phyloP scores from a whole-genome alignment of 164 flowering plant species.

The Magnolia officinalis region DNA sequence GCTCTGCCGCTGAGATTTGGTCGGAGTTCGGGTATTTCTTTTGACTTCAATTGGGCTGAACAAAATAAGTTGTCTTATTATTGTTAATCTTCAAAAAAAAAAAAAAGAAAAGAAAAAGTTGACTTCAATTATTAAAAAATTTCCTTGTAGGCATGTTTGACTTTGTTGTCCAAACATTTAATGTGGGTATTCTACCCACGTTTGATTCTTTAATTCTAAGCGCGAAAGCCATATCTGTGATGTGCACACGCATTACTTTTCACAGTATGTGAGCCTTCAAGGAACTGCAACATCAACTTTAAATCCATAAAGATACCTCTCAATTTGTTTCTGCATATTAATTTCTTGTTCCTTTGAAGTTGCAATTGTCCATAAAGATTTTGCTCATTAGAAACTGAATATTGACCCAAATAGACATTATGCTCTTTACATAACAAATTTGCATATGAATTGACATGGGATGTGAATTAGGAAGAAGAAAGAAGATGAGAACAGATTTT shows the following conservation, averaged over 20 bases:
- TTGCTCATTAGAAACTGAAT: too few relatives aligned
- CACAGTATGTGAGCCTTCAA: not conserved
- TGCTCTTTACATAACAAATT: too few relatives aligned
- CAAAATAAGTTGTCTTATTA: not conserved
- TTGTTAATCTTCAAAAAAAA: not conserved
- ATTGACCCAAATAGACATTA: too few relatives aligned
- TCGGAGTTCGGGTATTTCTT: slow-evolving; percentile 71
- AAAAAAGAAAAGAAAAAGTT: not conserved
- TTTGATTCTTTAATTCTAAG: not conserved
- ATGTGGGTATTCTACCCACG: not conserved
- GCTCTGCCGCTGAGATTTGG: slow-evolving; percentile 96
- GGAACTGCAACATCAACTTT: not conserved
- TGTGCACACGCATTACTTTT: not conserved
- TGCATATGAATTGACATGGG: too few relatives aligned
- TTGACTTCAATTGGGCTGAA: not conserved
- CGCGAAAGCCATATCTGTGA: not conserved
- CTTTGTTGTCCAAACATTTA: not conserved
- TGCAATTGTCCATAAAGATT: not conserved
- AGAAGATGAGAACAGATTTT: too few relatives aligned
- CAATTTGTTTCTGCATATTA: not conserved
- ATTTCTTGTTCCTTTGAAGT: not conserved
- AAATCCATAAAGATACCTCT: not conserved
- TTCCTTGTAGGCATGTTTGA: not conserved
- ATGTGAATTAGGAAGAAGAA: too few relatives aligned
- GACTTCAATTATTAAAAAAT: not conserved